These are phyloP conservation scores for Boletus coccyginus DNA, from an alignment of 768 basidiomycete genomes.

Conservation along the genomic window DNA sequence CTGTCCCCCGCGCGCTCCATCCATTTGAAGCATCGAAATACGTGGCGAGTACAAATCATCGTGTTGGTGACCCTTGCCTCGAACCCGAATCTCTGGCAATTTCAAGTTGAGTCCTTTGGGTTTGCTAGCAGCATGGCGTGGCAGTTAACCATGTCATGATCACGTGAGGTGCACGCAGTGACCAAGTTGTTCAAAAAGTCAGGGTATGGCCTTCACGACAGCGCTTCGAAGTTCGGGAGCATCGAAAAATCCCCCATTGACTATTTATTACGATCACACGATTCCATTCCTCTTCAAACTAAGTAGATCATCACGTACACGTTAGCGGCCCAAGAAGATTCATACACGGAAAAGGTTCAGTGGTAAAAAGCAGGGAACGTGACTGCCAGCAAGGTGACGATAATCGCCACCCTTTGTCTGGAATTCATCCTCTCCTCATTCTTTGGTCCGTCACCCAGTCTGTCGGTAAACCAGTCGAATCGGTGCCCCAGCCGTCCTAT, in stretches of 20 bases:
- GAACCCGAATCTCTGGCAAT: neutral
- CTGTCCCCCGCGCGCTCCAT: slow-evolving; percentile 75
- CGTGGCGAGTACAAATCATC: slow-evolving; percentile 29
- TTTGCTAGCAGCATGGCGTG: too few relatives aligned
- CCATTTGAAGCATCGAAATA: slow-evolving; percentile 58
- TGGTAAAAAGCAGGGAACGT: neutral
- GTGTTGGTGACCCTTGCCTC: neutral
- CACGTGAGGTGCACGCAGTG: neutral
- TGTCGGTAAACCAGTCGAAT: slow-evolving; percentile 57
- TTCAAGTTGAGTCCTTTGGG: too few relatives aligned
- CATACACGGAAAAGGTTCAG: neutral
- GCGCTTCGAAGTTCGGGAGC: too few relatives aligned
- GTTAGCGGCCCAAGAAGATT: neutral
- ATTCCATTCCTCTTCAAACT: neutral
- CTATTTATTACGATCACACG: too few relatives aligned
- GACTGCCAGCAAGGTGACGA: slow-evolving; percentile 11
- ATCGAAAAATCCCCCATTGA: too few relatives aligned
- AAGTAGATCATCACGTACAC: too few relatives aligned
- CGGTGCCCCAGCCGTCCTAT: slow-evolving; percentile 35
- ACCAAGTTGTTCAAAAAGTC: too few relatives aligned
- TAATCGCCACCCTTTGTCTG: slow-evolving; percentile 29
- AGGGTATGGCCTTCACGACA: too few relatives aligned
- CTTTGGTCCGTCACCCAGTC: slow-evolving; percentile 38
- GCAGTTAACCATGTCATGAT: too few relatives aligned
- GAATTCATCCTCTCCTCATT: slow-evolving; percentile 45